These are phyloP conservation scores for Arthroderma sp. DNA, from an alignment of 2,329 filamentous ascomycete species.

Conservation along the genomic window DNA sequence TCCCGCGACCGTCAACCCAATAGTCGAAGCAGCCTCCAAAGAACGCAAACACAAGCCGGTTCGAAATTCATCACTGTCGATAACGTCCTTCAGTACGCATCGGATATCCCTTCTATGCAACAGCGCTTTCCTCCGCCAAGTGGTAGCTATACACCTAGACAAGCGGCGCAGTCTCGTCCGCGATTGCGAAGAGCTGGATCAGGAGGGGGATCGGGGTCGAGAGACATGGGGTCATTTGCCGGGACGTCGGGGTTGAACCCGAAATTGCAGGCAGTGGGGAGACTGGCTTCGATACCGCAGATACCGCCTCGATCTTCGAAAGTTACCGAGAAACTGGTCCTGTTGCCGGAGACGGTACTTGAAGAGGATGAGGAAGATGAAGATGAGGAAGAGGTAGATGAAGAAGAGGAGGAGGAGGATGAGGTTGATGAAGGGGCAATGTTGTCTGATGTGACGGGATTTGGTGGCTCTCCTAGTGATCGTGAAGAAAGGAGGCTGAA, in stretches of 20 bases:
- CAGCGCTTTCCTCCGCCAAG: conserved; percentile 52
- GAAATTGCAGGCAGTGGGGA: conserved; percentile 28
- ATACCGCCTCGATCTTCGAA: conserved; percentile 83
- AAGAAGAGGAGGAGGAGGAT: conserved; percentile 14
- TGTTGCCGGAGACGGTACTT: conserved; percentile 67
- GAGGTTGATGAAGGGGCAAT: conserved; percentile 14
- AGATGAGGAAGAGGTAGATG: conserved; percentile 13
- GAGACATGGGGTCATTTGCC: not conserved
- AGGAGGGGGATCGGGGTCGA: not conserved
- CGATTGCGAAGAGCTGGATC: not conserved
- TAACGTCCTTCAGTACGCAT: conserved; percentile 85
- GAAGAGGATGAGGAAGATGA: conserved; percentile 40
- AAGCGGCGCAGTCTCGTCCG: conserved; percentile 2
- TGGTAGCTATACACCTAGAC: conserved; percentile 29
- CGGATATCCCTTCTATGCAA: conserved; percentile 89
- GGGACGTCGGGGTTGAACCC: conserved; percentile 5
- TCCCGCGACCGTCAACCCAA: conserved; percentile 26
- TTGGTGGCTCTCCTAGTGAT: not conserved
- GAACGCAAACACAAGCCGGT: conserved; percentile 16
- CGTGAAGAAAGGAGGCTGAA: not conserved
- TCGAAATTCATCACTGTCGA: conserved; percentile 80
- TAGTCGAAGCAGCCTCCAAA: conserved; percentile 14
- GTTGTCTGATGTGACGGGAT: not conserved
- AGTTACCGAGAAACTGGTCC: conserved; percentile 89
- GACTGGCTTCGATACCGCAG: conserved; percentile 41